Evolutionary conservation across 1,284 basidiomycete genomes (phyloP).

Genomic region (Sporisorium reilianum): DNA sequence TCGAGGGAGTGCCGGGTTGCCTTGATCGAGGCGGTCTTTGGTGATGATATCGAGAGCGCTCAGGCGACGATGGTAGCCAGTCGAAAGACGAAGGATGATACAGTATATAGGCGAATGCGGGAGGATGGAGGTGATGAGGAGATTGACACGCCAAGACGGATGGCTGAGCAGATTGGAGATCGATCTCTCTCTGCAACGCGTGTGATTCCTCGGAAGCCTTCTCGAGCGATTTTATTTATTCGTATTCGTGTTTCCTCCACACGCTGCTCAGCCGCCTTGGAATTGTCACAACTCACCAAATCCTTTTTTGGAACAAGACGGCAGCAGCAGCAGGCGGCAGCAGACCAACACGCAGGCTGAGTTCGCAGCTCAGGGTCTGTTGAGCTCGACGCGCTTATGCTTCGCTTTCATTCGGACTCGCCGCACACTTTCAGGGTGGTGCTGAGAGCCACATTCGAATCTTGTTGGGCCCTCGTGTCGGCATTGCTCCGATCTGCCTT

Average conservation of each 20-base stretch:
- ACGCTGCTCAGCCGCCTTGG: background rate
- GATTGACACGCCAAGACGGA: conserved; percentile 4
- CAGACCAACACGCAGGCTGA: background rate
- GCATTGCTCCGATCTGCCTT: too few species aligned
- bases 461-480: too few species aligned
- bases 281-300: too few species aligned
- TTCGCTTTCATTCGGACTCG: too few species aligned
- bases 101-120: background rate
- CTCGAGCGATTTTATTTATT: background rate
- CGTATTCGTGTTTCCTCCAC: too few species aligned
- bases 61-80: too few species aligned
- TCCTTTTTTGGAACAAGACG: background rate
- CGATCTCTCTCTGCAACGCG: background rate
- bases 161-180: background rate
- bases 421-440: too few species aligned
- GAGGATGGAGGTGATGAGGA: conserved; percentile 6
- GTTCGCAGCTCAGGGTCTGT: background rate
- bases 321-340: background rate
- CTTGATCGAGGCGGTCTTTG: background rate
- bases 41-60: background rate
- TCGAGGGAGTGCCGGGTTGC: background rate
- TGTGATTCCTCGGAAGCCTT: background rate
- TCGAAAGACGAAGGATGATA: too few species aligned
- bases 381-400: too few species aligned
- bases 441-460: too few species aligned